A percentile compares a stretch with the other conserved stretches of the same genome.
These are phyloP conservation scores for Aspergillus bombycis DNA, from an alignment of 2,329 filamentous ascomycete species.

Conservation along the genomic window DNA sequence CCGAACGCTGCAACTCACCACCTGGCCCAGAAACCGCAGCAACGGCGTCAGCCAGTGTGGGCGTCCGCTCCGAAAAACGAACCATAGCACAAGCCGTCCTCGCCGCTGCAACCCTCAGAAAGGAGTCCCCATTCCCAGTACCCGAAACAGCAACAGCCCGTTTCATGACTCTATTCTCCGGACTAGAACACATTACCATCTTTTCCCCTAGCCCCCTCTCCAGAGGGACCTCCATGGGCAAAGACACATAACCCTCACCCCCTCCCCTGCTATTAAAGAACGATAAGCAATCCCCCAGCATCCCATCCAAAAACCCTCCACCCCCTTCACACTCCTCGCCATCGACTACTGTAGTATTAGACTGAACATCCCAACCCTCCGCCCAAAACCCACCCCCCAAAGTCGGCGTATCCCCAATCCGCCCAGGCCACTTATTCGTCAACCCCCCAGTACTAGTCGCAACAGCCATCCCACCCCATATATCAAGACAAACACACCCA, in stretches of 20 bases:
- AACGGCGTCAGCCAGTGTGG: slow-evolving; percentile 61
- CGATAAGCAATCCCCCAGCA: neutral
- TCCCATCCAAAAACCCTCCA: neutral
- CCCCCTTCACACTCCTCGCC: neutral
- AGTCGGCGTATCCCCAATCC: slow-evolving; percentile 84
- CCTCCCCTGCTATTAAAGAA: neutral
- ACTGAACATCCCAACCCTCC: slow-evolving; percentile 68
- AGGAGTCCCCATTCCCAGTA: slow-evolving; percentile 88
- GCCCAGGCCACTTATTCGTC: slow-evolving; percentile 84
- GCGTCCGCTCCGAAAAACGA: slow-evolving; percentile 57
- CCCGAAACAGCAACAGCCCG: slow-evolving; percentile 67
- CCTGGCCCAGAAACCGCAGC: slow-evolving; percentile 67
- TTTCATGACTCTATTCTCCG: slow-evolving; percentile 11
- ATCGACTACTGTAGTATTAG: neutral
- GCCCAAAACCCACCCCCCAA: slow-evolving; percentile 89
- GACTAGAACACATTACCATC: neutral
- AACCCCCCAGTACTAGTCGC: slow-evolving; percentile 73
- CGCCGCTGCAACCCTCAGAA: slow-evolving; percentile 71
- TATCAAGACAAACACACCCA: slow-evolving; percentile 79
- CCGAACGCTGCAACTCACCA: slow-evolving; percentile 74
- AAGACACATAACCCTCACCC: neutral
- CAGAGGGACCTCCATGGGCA: neutral
- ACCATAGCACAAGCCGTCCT: slow-evolving; percentile 75
- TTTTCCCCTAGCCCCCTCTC: neutral
- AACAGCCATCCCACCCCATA: slow-evolving; percentile 71